Percentiles rank a stretch among this genome's conserved stretches.
These are phyloP conservation scores for Plasmodium gonderi DNA, from an alignment of 169 alveolate species.

Conservation along the genomic window DNA sequence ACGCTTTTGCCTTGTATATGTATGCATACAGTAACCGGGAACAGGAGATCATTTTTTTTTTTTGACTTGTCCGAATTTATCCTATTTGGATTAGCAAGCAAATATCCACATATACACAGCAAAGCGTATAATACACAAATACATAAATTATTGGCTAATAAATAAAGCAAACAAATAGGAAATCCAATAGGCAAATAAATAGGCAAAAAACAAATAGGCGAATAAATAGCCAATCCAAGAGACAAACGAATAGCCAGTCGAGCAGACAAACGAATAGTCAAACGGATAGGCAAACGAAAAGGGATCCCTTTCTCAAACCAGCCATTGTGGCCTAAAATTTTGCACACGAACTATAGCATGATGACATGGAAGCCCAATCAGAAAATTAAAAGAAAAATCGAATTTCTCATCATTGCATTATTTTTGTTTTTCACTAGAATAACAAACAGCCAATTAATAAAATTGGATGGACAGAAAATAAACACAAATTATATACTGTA, in stretches of 20 bases:
- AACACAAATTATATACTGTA: slow-evolving; percentile 71
- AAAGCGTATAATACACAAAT: neutral
- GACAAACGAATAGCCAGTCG: no score
- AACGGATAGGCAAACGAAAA: neutral
- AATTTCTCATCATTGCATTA: slow-evolving; percentile 7
- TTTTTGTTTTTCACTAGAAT: slow-evolving; percentile 20
- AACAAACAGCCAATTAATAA: slow-evolving; percentile 58
- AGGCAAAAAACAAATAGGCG: no score
- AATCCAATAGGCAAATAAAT: no score
- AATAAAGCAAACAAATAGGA: no score
- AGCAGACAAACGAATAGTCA: neutral
- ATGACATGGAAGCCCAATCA: slow-evolving; percentile 66
- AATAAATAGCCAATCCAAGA: no score
- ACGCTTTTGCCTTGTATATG: neutral
- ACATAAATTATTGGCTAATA: no score
- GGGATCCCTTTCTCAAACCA: neutral
- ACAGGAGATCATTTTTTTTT: no score
- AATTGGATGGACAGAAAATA: slow-evolving; percentile 72
- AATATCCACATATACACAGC: neutral
- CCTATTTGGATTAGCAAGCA: no score
- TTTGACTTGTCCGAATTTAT: no score
- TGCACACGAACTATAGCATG: slow-evolving; percentile 5
- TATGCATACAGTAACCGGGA: neutral
- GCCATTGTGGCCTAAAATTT: no score
- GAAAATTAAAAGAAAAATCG: slow-evolving; percentile 9